Base-by-base conservation (phyloP, 2,329 filamentous ascomycete species). In the Aspergillus oerlinghausenensis region DNA sequence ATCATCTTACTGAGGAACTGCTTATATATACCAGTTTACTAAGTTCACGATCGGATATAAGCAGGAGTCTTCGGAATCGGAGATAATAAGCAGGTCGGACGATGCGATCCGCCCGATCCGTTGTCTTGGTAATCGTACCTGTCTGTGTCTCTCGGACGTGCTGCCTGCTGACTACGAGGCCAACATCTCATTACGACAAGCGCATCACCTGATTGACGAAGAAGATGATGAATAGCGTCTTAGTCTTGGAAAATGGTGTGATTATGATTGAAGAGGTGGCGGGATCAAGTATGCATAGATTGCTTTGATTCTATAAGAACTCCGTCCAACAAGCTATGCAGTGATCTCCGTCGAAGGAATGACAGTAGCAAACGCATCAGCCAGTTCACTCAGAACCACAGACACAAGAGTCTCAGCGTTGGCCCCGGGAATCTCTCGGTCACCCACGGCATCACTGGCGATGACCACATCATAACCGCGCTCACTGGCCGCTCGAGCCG, bases 351-450 rank as follows among this genome's bases (percentile, higher is more conserved):
- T 79, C 60, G 79, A 73, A 38, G 32, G 32, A 0, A 88, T 74
- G 6, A 88, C 75, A 0, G 84, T 88, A 0, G 78, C 86, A 70
- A 88, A 87, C 1, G 77, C 81, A 78, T 89, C 86, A 0, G 65
- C 83, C 66, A 89, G 72, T 70, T 88, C 86, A 5, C 77, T 75
- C 62, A 89, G 70, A 2, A 77, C 77, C 58, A 82, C 79, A 68
- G 72, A 67, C 0, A 73, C 71, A 23, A 88, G 66, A 55, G 85
- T 79, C 10, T 79, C 78, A 0, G 64, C 67, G 6, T 75, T 74
- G 0, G 80, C 81, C 1, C 85, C 85, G 0, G 86, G 86, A 48
- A 89, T 87, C 67, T 88, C 79, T 8, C 87, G 72, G 68, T 88
- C 86, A 0, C 87, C 86, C 40, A 89, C 80, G 0, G 78, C 85